Evolutionary conservation across 306 rosid species (phyloP).

Genomic region (Canavalia ensiformis): DNA sequence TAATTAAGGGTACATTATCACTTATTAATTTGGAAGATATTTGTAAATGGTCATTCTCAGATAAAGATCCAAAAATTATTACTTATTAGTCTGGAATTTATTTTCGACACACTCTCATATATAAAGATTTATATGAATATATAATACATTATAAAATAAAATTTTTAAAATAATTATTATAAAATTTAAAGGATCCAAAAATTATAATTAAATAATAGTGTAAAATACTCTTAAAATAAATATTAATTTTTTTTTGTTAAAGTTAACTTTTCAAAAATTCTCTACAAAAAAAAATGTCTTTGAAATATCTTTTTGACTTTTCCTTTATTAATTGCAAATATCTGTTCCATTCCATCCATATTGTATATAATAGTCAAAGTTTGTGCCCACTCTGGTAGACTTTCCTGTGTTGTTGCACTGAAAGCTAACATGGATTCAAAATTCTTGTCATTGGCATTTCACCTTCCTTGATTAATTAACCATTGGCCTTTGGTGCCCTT

Average conservation of each 20-base stretch:
- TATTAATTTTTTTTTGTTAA: background rate
- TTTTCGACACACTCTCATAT: too few species aligned
- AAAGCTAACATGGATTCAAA: slow-evolving; percentile 39
- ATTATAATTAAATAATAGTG: too few species aligned
- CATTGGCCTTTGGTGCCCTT: slow-evolving; percentile 25
- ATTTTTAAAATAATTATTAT: too few species aligned
- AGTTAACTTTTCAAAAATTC: slow-evolving; percentile 29
- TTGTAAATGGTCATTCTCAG: background rate
- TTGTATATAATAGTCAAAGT: slow-evolving; percentile 54
- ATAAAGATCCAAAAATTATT: too few species aligned
- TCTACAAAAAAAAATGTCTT: slow-evolving; percentile 7
- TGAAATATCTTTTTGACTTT: slow-evolving; percentile 44
- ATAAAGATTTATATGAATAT: too few species aligned
- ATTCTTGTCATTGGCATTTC: slow-evolving; percentile 55
- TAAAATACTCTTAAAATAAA: too few species aligned
- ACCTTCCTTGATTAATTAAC: slow-evolving; percentile 48
- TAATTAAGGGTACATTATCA: background rate
- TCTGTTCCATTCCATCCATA: background rate
- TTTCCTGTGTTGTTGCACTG: slow-evolving; percentile 35
- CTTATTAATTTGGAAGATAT: background rate
- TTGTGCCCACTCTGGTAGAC: slow-evolving; percentile 62
- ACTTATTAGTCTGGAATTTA: too few species aligned
- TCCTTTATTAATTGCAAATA: slow-evolving; percentile 19
- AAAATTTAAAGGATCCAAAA: too few species aligned
- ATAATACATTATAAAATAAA: too few species aligned